Conservation (phyloP, 768 basidiomycete species). For the Trametes sanguinea region DNA sequence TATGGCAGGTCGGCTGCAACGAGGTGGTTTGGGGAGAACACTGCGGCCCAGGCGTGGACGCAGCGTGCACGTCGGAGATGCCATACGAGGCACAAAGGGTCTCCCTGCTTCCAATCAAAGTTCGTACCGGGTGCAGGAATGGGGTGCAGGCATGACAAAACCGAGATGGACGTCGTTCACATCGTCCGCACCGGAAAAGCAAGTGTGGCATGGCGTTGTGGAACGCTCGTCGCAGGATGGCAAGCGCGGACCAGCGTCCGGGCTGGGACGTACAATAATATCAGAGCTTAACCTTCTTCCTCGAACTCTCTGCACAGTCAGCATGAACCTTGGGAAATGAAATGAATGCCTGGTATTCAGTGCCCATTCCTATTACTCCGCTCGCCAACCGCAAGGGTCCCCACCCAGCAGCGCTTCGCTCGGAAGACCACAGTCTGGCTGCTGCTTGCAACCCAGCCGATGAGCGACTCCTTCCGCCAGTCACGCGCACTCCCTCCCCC, state of each 20-base stretch:
- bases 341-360: not conserved
- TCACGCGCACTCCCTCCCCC: constrained; percentile 18
- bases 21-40: constrained; percentile 51
- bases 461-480: constrained; percentile 4
- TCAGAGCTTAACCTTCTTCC: constrained; percentile 31
- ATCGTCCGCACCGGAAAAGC: constrained; percentile 28
- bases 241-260: constrained; percentile 30
- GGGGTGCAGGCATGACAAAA: constrained; percentile 32
- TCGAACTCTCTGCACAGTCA: constrained; percentile 16
- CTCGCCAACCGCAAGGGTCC: not conserved
- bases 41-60: constrained; percentile 70
- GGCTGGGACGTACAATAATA: constrained; percentile 21
- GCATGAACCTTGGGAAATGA: constrained; percentile 26
- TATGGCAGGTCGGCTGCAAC: constrained; percentile 59
- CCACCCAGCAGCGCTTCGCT: constrained; percentile 7
- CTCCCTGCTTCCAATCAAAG: constrained; percentile 26
- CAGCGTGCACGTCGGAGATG: constrained; percentile 55
- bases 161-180: constrained; percentile 15
- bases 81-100: constrained; percentile 58
- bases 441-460: not conserved
- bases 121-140: constrained; percentile 27
- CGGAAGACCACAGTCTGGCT: not conserved
- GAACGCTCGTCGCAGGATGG: constrained; percentile 29
- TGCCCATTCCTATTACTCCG: constrained; percentile 3
- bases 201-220: constrained; percentile 31